phyloP scores from a whole-genome alignment of 108 stramenopile genomes.

The Pseudonitzschia multistriata region DNA sequence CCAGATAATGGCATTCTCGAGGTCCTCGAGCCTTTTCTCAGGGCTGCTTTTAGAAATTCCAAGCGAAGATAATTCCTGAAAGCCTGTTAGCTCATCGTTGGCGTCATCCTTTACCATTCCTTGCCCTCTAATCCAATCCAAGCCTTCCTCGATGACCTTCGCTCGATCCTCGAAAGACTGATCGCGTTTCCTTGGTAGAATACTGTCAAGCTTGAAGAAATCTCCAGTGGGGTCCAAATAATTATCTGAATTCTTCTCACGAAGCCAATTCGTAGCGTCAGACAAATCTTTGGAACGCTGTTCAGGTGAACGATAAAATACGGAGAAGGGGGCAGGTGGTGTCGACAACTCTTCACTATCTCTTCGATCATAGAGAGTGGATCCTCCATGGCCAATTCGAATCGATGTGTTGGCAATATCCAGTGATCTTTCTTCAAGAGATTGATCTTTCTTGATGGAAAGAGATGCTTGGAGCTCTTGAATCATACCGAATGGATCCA shows the following conservation, averaged over 20 bases:
- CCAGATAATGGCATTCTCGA: conserved; percentile 30
- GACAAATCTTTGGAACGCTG: conserved; percentile 12
- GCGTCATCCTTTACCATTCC: neutral
- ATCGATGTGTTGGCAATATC: conserved; percentile 27
- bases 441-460: conserved; percentile 21
- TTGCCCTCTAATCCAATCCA: conserved; percentile 42
- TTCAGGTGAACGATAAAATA: conserved; percentile 14
- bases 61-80: neutral
- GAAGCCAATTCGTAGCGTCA: conserved; percentile 36
- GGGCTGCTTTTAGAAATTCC: conserved; percentile 23
- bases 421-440: conserved; percentile 23
- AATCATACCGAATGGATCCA: conserved; percentile 15
- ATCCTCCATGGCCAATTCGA: conserved; percentile 17
- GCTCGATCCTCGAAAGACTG: conserved; percentile 34
- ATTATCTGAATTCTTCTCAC: conserved; percentile 21
- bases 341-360: neutral
- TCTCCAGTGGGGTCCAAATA: conserved; percentile 22
- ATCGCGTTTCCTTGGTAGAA: conserved; percentile 28
- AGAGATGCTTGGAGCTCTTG: conserved; percentile 27
- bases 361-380: neutral
- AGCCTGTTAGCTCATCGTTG: neutral
- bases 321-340: too few relatives aligned
- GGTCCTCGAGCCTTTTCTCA: conserved; percentile 19
- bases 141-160: conserved; percentile 32
- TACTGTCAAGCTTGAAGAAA: conserved; percentile 21